Evolutionary conservation across 2,329 filamentous ascomycete genomes (phyloP), one percentile per base, ranked within the genome.

Genomic region (Blastomyces gilchristii): DNA sequence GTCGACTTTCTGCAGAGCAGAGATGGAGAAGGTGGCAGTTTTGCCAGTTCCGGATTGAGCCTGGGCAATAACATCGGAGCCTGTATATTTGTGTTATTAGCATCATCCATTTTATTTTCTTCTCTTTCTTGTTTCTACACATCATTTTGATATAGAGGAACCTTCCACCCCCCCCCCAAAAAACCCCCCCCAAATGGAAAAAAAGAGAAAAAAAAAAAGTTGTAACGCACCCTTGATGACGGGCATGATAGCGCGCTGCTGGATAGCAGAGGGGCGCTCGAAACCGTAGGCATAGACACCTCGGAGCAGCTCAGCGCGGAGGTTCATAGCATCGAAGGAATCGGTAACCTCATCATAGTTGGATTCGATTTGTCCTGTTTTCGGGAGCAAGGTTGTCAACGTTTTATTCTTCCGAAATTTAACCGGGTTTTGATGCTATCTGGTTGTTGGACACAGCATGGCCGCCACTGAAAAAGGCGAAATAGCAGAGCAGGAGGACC

Each of bases 291-390:
- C 94, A 81, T 97, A 99, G 79, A 99, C 91, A 83, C 90, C 94
- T 82, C 94, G 91, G 77, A 99, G 91, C 76, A 99, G 89, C 85
- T 99, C 94, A 69, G 91, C 77, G 87, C 95, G 96, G 76, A 99
- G 86, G 82, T 87, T 88, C 94, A 99, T 99, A 74, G 92, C 85
- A 82, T 99, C 94, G 82, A 99, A 99, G 67, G 91, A 96, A 82
- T 99, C 95, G 81, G 94, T 93, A 75, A 93, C 92, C 86, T 97
- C 92, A 86, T 99, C 94, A 84, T 97, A 99, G 90, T 99, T 99
- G 78, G 92, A 96, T 86, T 99, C 95, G 85, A 99, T 99, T 84
- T 96, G 91, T 81, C 88, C 93, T 96, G 78, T 74, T 77, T 65
- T 61, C 62, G 64, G 59, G 56, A 22, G 63, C 31, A 11, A 4